phyloP scores from a whole-genome alignment of 495 filamentous ascomycete species.

The Xylaria flabelliformis region DNA sequence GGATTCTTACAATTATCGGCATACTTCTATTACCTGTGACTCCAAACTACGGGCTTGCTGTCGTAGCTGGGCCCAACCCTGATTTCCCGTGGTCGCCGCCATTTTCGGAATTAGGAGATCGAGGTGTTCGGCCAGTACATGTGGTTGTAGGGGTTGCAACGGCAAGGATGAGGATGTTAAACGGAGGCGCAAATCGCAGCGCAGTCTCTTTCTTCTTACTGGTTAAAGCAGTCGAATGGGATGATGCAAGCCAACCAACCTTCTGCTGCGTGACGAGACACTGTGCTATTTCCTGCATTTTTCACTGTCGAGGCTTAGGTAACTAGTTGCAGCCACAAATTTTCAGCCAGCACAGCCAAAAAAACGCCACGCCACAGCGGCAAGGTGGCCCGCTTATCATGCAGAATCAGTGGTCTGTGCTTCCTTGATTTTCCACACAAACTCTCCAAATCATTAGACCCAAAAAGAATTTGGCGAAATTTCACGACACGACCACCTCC shows the following conservation, averaged over 20 bases:
- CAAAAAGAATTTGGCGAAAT: conserved; percentile 42
- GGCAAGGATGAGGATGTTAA: neutral
- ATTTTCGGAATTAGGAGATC: conserved; percentile 49
- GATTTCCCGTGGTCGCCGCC: conserved; percentile 73
- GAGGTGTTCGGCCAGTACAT: neutral
- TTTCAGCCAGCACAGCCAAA: conserved; percentile 2
- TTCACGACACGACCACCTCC: conserved; percentile 41
- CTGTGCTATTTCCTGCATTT: neutral
- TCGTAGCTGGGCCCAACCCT: conserved; percentile 93
- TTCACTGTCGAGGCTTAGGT: neutral
- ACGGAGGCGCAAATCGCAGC: conserved; percentile 9
- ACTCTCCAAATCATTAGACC: conserved; percentile 39
- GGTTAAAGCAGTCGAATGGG: neutral
- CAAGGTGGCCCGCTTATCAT: conserved; percentile 3
- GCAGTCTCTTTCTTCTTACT: conserved; percentile 1
- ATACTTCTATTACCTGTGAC: conserved; percentile 71
- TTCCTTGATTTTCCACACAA: conserved; percentile 24
- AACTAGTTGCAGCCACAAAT: neutral
- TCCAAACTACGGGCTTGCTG: conserved; percentile 91
- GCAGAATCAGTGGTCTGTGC: conserved; percentile 24
- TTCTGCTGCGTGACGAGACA: conserved; percentile 3
- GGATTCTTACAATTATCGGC: neutral
- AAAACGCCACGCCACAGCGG: neutral
- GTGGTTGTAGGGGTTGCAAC: conserved; percentile 4
- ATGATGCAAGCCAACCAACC: conserved; percentile 12